Base-by-base conservation (phyloP, 2,329 filamentous ascomycete species). In the Monosporascus sp. region DNA sequence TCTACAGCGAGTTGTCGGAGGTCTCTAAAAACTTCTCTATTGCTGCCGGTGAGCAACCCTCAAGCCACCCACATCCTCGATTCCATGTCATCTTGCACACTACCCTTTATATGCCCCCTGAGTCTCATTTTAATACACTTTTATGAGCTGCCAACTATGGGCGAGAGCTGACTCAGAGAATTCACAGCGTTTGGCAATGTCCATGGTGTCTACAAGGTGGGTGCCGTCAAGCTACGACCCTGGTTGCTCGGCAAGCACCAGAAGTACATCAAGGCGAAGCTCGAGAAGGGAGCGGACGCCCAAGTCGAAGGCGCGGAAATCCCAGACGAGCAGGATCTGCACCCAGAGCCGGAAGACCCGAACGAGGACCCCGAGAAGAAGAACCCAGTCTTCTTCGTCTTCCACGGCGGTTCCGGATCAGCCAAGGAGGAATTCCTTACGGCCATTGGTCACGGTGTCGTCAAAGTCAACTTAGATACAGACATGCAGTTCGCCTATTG, bases 391-490 rank as follows among this genome's bases (percentile, higher is more conserved):
- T 97, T 92, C 86, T 91, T 99, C 69, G 94, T 99, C 74, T 99
- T 99, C 88, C 94, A 99, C 83, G 94, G 94, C 69, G 94, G 94
- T 67, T 96, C 90, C 60, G 94, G 94, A 64, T 95, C 89, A 62
- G 81, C 82, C 72, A 95, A 96, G 81, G 76, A 90, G 65, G 94
- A 99, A 79, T 99, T 89, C 83, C 81, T 79, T 60, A 85, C 91
- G 66, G 93, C 92, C 70, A 97, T 97, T 75, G 78, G 79, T 71
- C 88, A 93, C 75, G 94, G 94, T 81, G 93, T 99, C 65, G 88
- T 97, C 79, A 99, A 99, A 87, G 94, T 99, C 78, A 99, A 99
- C 81, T 81, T 99, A 67, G 94, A 99, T 78, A 99, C 94, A 49
- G 94, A 99, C 72, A 84, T 97, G 77, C 93, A 97, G 81, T 96